Percentiles rank a stretch among this genome's conserved stretches.
Conservation (phyloP, 1,284 basidiomycete species). For the Ganoderma boninense region DNA sequence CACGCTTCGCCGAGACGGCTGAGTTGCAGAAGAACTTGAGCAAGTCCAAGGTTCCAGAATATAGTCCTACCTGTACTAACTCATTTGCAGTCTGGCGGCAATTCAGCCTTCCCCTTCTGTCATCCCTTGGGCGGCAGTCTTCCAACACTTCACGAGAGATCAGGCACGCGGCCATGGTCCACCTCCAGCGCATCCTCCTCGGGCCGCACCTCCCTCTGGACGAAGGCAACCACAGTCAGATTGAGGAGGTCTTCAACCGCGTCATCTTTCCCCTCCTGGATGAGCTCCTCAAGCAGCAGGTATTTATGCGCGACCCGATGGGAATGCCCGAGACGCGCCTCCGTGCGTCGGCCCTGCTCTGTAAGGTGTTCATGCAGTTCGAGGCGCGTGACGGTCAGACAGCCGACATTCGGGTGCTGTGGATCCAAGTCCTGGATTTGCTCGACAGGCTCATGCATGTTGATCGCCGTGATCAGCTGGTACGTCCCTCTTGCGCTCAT, state of each 20-base stretch:
- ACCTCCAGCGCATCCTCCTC: constrained; percentile 89
- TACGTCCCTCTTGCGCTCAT: constrained; percentile 51
- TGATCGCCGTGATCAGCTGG: constrained; percentile 87
- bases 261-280: constrained; percentile 95
- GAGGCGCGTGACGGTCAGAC: constrained; percentile 78
- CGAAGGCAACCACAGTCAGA: constrained; percentile 63
- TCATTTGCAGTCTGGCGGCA: constrained; percentile 76
- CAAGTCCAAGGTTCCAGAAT: constrained; percentile 39
- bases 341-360: constrained; percentile 87
- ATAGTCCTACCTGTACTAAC: constrained; percentile 30
- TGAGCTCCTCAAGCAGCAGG: constrained; percentile 88
- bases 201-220: constrained; percentile 77
- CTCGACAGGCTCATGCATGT: constrained; percentile 91
- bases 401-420: constrained; percentile 79
- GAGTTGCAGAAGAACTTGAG: constrained; percentile 58
- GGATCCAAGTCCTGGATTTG: constrained; percentile 93
- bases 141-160: constrained; percentile 88
- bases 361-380: constrained; percentile 96
- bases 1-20: constrained; percentile 59
- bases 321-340: constrained; percentile 93
- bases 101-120: constrained; percentile 83
- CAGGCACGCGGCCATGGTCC: constrained; percentile 83
- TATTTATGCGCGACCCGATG: constrained; percentile 81
- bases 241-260: constrained; percentile 88
- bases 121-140: constrained; percentile 85